Percentiles rank a stretch among this genome's conserved stretches.
Conservation (phyloP, 768 basidiomycete species). For the Leccinum boreale region DNA sequence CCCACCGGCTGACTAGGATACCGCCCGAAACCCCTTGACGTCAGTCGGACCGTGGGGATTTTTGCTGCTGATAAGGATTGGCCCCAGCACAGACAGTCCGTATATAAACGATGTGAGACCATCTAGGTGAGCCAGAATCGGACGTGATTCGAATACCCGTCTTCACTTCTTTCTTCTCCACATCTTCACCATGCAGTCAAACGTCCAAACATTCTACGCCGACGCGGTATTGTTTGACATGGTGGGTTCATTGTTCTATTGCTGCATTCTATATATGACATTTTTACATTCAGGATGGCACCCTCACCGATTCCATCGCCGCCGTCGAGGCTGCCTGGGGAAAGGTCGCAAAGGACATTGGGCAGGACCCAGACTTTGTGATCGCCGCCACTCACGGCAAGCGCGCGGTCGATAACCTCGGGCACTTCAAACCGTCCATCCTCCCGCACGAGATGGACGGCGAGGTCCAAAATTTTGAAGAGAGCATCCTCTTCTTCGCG, state of each 20-base stretch:
- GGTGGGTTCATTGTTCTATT: conserved; percentile 37
- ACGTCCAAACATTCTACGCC: conserved; percentile 40
- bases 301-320: conserved; percentile 69
- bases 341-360: conserved; percentile 66
- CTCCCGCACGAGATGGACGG: conserved; percentile 52
- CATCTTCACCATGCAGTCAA: conserved; percentile 21
- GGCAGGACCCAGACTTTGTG: conserved; percentile 61
- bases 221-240: conserved; percentile 70
- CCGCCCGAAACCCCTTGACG: conserved; percentile 28
- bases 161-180: background rate
- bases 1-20: background rate
- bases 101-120: conserved; percentile 25
- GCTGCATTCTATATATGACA: conserved; percentile 20
- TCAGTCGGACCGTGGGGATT: conserved; percentile 11
- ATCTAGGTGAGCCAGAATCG: conserved; percentile 2
- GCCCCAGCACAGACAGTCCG: background rate
- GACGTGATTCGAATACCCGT: conserved; percentile 9
- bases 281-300: conserved; percentile 50
- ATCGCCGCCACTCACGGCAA: conserved; percentile 78
- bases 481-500: conserved; percentile 62
- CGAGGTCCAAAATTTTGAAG: conserved; percentile 60
- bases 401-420: conserved; percentile 72
- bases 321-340: conserved; percentile 77
- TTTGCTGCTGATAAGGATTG: conserved; percentile 3
- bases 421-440: conserved; percentile 56